phyloP scores from a whole-genome alignment of 139 green algal genomes.

The Zygnema circumcarinatum region DNA sequence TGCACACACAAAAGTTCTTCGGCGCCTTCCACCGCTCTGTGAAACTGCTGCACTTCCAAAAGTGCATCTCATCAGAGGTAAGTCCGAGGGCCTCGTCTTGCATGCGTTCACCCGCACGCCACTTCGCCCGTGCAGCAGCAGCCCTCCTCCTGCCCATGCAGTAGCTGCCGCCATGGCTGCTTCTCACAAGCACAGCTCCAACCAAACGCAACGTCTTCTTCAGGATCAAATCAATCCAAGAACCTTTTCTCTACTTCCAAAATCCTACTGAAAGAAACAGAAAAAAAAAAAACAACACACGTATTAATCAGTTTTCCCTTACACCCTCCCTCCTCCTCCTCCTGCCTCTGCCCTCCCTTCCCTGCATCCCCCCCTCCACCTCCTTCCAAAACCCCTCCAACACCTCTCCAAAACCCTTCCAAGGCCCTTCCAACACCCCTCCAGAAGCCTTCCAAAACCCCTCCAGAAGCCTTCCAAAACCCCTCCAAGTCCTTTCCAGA shows the following conservation, averaged over 20 bases:
- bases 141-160: background rate
- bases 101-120: constrained; percentile 9
- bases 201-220: too few relatives aligned
- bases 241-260: background rate
- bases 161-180: background rate
- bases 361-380: too few relatives aligned
- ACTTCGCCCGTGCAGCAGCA: background rate
- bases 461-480: too few relatives aligned
- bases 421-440: too few relatives aligned
- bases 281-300: background rate
- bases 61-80: background rate
- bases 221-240: too few relatives aligned
- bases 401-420: too few relatives aligned
- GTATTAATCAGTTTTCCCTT: background rate
- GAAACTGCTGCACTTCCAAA: background rate
- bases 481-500: too few relatives aligned
- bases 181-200: background rate
- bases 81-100: background rate
- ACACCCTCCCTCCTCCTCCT: too few relatives aligned
- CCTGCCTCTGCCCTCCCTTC: too few relatives aligned
- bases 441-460: too few relatives aligned
- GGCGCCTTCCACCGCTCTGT: background rate
- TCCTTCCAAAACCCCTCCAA: too few relatives aligned
- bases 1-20: background rate
- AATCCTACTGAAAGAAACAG: too few relatives aligned